Conservation (phyloP, 2,329 filamentous ascomycete genomes). For the Aspergillus hortae region DNA sequence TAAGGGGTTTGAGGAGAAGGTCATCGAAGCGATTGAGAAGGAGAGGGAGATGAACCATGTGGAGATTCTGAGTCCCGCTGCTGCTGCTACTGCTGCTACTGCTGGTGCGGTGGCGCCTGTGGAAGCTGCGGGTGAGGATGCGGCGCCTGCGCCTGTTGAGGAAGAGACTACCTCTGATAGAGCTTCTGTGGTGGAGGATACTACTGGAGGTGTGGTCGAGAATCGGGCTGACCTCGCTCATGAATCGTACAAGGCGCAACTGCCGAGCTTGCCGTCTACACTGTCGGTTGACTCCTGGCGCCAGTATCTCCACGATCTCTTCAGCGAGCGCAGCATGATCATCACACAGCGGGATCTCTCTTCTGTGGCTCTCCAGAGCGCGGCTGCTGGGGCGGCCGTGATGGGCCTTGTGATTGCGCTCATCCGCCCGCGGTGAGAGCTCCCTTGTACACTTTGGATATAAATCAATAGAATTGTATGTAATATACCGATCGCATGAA, state of each 20-base stretch:
- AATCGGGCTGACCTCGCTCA: not conserved
- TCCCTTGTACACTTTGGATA: slow-evolving; percentile 1
- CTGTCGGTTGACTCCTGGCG: slow-evolving; percentile 45
- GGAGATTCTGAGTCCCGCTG: slow-evolving; percentile 5
- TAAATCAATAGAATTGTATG: not conserved
- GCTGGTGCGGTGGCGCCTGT: not conserved
- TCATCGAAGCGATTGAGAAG: slow-evolving; percentile 66
- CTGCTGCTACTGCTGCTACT: not conserved
- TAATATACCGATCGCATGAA: not conserved
- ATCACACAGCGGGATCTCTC: slow-evolving; percentile 68
- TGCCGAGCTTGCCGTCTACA: slow-evolving; percentile 20
- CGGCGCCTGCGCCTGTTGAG: not conserved
- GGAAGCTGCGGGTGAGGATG: not conserved
- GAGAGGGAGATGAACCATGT: slow-evolving; percentile 47
- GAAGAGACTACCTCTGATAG: not conserved
- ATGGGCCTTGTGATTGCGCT: slow-evolving; percentile 53
- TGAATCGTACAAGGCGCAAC: slow-evolving; percentile 21
- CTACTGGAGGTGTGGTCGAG: slow-evolving; percentile 1
- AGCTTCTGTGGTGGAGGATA: slow-evolving; percentile 2
- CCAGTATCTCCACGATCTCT: slow-evolving; percentile 54
- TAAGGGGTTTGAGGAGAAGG: slow-evolving; percentile 75
- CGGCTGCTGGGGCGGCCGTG: slow-evolving; percentile 61
- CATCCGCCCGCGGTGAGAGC: slow-evolving; percentile 42
- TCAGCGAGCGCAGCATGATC: slow-evolving; percentile 62
- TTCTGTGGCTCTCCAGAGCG: slow-evolving; percentile 65